These are phyloP conservation scores for Selaginella moellendorffii DNA, from an alignment of 75 land plant species.

Conservation along the genomic window DNA sequence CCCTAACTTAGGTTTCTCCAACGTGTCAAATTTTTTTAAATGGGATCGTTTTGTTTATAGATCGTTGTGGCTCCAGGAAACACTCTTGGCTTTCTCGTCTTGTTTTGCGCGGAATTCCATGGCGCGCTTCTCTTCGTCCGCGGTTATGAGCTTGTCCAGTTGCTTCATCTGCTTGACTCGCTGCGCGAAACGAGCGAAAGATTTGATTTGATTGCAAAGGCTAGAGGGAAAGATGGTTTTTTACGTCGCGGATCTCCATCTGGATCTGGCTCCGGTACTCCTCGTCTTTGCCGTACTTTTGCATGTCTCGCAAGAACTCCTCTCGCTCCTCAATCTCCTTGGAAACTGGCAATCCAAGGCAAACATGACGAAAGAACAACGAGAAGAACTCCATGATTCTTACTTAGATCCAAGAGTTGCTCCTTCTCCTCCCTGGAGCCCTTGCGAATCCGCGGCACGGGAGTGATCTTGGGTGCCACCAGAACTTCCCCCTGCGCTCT, in stretches of 20 bases:
- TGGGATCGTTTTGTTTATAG: no score
- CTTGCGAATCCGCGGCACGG: neutral
- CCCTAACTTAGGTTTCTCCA: no score
- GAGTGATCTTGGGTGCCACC: neutral
- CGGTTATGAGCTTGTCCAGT: neutral
- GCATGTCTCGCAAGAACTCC: constrained; percentile 1
- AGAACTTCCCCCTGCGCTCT: neutral
- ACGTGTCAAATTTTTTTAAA: no score
- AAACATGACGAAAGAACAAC: neutral
- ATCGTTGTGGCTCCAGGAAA: no score
- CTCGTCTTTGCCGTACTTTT: constrained; percentile 2
- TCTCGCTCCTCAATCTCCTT: neutral
- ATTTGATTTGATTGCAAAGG: neutral
- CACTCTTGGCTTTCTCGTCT: no score
- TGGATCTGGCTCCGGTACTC: neutral
- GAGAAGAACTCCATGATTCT: no score
- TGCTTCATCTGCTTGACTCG: neutral
- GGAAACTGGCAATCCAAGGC: neutral
- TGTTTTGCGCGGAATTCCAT: no score
- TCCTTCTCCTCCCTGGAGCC: constrained; percentile 10
- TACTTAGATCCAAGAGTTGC: constrained; percentile 7
- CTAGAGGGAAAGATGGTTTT: neutral
- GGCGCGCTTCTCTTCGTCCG: neutral
- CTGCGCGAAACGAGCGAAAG: neutral
- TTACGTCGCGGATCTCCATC: constrained; percentile 3